Conservation (phyloP, 73 alveolate species). For the Tetrahymena borealis region DNA sequence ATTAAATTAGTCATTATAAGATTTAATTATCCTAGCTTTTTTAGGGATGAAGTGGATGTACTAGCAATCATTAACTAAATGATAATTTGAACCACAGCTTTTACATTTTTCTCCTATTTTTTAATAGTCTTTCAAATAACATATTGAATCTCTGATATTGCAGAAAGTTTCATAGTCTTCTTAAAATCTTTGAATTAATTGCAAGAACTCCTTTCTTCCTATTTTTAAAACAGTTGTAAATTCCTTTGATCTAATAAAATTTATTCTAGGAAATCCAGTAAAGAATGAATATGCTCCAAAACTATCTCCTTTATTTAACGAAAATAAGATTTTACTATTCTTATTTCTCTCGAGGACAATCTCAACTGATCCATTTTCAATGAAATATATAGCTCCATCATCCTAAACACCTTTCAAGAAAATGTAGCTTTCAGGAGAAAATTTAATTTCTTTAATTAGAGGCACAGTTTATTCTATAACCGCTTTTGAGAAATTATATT, state of each 20-base stretch:
- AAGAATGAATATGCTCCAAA: background rate
- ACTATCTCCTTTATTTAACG: background rate
- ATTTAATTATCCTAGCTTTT: background rate
- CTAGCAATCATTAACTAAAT: background rate
- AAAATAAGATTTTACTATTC: background rate
- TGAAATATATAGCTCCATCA: background rate
- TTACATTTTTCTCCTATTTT: background rate
- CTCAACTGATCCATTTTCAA: background rate
- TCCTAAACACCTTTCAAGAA: background rate
- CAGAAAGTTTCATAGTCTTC: background rate
- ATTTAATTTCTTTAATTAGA: background rate
- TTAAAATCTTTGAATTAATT: background rate
- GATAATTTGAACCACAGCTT: background rate
- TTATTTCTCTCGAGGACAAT: background rate
- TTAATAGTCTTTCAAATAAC: background rate
- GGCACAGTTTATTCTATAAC: background rate
- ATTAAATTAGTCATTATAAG: background rate
- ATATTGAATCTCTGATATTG: background rate
- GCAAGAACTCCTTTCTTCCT: background rate
- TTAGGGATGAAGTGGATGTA: background rate
- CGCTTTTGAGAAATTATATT: background rate
- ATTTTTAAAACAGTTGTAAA: background rate
- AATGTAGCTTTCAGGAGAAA: background rate
- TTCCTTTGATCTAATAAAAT: background rate
- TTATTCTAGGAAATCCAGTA: background rate